Evolutionary conservation across 2,329 filamentous ascomycete species (phyloP), one percentile per base, ranked within the genome.

Genomic region (Claviceps purpurea): DNA sequence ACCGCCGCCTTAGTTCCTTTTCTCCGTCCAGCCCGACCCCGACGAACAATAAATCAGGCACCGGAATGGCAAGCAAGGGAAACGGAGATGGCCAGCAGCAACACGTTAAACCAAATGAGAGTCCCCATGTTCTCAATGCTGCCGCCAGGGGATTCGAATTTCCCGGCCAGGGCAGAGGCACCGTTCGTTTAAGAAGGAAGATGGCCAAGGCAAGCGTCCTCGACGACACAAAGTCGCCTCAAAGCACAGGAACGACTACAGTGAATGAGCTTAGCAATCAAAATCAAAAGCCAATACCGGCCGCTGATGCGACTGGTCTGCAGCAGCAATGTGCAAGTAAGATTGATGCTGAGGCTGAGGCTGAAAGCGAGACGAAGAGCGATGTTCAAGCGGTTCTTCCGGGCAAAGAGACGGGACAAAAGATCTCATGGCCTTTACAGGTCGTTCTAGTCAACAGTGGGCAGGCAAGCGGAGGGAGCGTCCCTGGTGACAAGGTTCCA

Each of bases 91-190:
- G 14, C 5, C 45, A 42, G 24, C 40, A 40, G 14, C 11, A 40
- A 11, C 16, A 37, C 18, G 41, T 18, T 6, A 37, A 16, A 39
- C 14, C 7, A 14, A 20, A 18, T 5, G n/a, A 43, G 4, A 44
- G 47, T 13, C 2, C 24, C 5, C 34, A 22, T 13, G 14, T 50
- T 10, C 43, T 50, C 43, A 47, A 22, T n/a, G 14, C 26, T 26
- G 39, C 44, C 22, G 40, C 22, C 39, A 24, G 8, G 39, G 37
- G 30, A 5, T 54, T 45, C 18, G 40, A 45, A 5, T 51, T 49
- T 47, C 40, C 52, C 24, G 37, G 26, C 34, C 26, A 48, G 40
- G 49, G 49, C n/a, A 46, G 46, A 38, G 52, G 22, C 18, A 51
- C 52, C 5, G 34, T 51, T 13, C 46, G 49, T 18, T 5, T 47